Evolutionary conservation across 2,329 filamentous ascomycete species (phyloP), one percentile per base, ranked within the genome.

Genomic region (Exophiala mesophila): DNA sequence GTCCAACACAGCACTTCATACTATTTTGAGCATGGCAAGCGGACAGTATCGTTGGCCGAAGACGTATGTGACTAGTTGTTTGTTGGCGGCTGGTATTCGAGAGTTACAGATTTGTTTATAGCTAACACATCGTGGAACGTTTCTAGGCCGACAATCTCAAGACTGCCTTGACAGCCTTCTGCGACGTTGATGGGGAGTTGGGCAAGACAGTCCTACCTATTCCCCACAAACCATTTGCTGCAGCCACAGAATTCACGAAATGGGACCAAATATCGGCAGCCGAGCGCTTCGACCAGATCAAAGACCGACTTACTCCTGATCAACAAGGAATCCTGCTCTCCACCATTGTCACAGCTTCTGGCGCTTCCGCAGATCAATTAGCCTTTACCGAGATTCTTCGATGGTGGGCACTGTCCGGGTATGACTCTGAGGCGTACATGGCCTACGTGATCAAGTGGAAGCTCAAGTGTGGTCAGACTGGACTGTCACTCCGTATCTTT

Each of bases 311-410:
- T 1, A 64, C 63, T 0, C 60, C 62, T 0, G 57, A 66, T n/a
- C 70, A 73, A 44, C 60, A 34, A 18, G 20, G 32, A 18, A 13
- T 34, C 6, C 17, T 34, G 13, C 32, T 34, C 13, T 34, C 32
- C 6, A 19, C 18, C 32, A 34, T 34, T 19, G 32, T 34, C 9
- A 34, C 32, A 4, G 32, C 32, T 8, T 34, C 32, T 18, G 32
- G 32, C 6, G 8, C 32, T 17, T 17, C 32, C 6, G 32, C 32
- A 34, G 32, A 34, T 18, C 13, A 19, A 6, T 13, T 34, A 18
- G 32, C 63, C 15, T 69, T 73, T 44, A 65, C 65, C 35, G 69
- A 74, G 38, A 63, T 73, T 20, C 53, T 74, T 13, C 69, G 69
- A 44, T 72, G 68, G 69, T 73, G 63, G 69, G 70, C 64, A 8